These are phyloP conservation scores for Rhazya stricta DNA, from an alignment of 257 asterid species.

Conservation along the genomic window DNA sequence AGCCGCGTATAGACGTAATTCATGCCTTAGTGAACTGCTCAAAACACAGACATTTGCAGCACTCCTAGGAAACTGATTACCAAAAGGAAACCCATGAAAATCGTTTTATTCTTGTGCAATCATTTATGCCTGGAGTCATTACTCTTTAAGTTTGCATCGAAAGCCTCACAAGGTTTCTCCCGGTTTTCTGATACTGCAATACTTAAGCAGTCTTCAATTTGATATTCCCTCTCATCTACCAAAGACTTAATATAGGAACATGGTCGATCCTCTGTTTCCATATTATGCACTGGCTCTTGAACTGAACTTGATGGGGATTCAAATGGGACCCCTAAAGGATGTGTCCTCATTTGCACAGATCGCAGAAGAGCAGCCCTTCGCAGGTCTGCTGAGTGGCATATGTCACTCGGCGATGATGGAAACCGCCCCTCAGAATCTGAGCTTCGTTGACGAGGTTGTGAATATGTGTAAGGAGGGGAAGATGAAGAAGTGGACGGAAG, in stretches of 20 bases:
- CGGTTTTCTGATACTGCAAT: conserved; percentile 31
- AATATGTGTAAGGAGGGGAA: conserved; percentile 34
- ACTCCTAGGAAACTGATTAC: not conserved
- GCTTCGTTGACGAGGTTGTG: conserved; percentile 77
- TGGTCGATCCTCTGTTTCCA: conserved; percentile 58
- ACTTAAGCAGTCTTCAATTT: conserved; percentile 41
- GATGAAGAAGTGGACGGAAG: conserved; percentile 40
- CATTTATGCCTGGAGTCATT: conserved; percentile 20
- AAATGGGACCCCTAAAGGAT: conserved; percentile 51
- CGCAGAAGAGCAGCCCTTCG: conserved; percentile 85
- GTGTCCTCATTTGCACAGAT: conserved; percentile 90
- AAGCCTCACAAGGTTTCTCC: conserved; percentile 40
- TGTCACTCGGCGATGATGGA: conserved; percentile 97
- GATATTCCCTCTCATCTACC: conserved; percentile 46
- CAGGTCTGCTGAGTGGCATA: conserved; percentile 94
- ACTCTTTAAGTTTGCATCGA: conserved; percentile 33
- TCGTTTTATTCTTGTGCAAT: not conserved
- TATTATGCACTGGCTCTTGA: conserved; percentile 41
- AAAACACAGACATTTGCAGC: not conserved
- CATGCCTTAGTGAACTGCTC: not conserved
- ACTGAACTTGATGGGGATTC: conserved; percentile 47
- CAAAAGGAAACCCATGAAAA: not conserved
- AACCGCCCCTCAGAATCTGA: conserved; percentile 89
- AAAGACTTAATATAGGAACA: conserved; percentile 55
- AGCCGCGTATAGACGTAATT: not conserved